These are phyloP conservation scores for Eimeria falciformis DNA, from an alignment of 169 alveolate genomes.

Conservation along the genomic window DNA sequence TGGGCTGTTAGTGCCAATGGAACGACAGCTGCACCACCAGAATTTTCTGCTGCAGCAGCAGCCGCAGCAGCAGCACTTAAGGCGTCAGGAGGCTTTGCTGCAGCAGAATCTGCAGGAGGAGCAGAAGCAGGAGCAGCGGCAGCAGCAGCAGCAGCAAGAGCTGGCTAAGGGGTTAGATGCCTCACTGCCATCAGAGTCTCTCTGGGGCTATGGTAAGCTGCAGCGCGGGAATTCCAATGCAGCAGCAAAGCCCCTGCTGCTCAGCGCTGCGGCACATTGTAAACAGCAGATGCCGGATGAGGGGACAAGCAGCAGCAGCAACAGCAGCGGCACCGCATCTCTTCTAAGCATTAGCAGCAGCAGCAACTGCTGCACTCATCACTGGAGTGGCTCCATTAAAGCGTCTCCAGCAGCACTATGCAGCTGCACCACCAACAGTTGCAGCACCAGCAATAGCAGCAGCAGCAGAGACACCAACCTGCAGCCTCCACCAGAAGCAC, in stretches of 20 bases:
- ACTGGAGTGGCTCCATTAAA: too few species aligned
- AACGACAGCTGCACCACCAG: slow-evolving; percentile 25
- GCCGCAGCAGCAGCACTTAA: background rate
- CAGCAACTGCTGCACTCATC: too few species aligned
- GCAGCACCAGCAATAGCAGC: slow-evolving; percentile 30
- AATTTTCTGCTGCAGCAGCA: slow-evolving; percentile 17
- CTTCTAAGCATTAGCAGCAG: too few species aligned
- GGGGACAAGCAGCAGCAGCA: background rate
- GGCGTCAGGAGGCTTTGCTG: background rate
- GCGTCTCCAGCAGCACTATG: background rate
- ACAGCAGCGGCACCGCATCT: slow-evolving; percentile 38
- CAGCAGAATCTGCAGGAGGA: background rate
- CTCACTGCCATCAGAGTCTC: background rate
- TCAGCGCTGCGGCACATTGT: background rate
- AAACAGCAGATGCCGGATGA: background rate
- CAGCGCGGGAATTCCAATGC: background rate
- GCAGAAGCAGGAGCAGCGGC: background rate
- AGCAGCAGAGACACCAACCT: background rate
- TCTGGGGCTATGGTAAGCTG: background rate
- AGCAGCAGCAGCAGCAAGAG: background rate
- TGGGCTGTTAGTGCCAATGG: background rate
- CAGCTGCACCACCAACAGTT: background rate
- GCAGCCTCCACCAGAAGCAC: background rate
- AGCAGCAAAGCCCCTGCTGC: slow-evolving; percentile 9
- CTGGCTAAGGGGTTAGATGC: background rate